These are phyloP conservation scores for Macrolepiota dolichaula DNA, from an alignment of 768 basidiomycete genomes.

Conservation along the genomic window DNA sequence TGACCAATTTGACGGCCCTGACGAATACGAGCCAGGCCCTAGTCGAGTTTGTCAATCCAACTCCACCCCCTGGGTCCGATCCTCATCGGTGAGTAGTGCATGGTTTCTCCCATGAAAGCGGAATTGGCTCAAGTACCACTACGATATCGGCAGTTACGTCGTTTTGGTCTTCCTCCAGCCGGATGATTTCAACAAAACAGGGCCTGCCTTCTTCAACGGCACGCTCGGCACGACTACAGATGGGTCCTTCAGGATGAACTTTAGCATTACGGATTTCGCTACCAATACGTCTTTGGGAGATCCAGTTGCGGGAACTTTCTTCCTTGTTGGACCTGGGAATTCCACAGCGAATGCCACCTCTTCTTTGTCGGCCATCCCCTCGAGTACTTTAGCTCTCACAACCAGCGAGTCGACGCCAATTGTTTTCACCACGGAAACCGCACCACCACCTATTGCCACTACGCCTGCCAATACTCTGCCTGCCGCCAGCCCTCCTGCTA, in stretches of 20 bases:
- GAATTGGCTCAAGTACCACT: background rate
- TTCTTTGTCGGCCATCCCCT: background rate
- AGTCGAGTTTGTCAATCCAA: slow-evolving; percentile 34
- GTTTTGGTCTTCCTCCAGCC: slow-evolving; percentile 31
- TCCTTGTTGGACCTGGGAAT: slow-evolving; percentile 31
- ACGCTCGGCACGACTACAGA: slow-evolving; percentile 11
- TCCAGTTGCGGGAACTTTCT: slow-evolving; percentile 41
- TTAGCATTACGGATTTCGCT: slow-evolving; percentile 37
- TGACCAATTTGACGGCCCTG: slow-evolving; percentile 17
- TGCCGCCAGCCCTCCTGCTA: background rate
- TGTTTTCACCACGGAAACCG: background rate
- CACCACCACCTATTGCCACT: background rate
- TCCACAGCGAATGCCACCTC: background rate
- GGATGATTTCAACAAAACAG: slow-evolving; percentile 26
- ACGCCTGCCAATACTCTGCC: background rate
- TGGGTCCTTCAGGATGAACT: slow-evolving; percentile 31
- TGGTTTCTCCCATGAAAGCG: background rate
- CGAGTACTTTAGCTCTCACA: background rate
- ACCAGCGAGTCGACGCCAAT: background rate
- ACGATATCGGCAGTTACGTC: slow-evolving; percentile 25
- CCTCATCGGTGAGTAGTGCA: slow-evolving; percentile 35
- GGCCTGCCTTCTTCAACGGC: slow-evolving; percentile 27
- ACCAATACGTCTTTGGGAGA: slow-evolving; percentile 26
- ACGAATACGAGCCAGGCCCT: slow-evolving; percentile 36
- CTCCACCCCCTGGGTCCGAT: slow-evolving; percentile 37